These are phyloP conservation scores for Samsoniella hepiali DNA, from an alignment of 2,329 filamentous ascomycete species.

Conservation along the genomic window DNA sequence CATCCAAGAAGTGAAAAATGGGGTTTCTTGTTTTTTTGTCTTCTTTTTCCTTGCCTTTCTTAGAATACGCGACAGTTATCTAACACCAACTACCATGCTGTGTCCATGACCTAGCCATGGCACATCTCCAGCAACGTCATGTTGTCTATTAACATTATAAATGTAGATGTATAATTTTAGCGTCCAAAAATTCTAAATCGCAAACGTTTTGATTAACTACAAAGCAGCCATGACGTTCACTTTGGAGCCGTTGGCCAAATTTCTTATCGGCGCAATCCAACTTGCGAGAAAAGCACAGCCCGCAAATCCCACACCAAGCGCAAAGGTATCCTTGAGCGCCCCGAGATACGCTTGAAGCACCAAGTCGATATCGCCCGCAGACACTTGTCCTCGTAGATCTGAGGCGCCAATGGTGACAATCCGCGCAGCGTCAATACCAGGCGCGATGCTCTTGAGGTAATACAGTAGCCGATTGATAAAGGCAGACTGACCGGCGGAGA, in stretches of 20 bases:
- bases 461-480: slow-evolving; percentile 4
- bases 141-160: background rate
- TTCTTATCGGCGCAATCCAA: slow-evolving; percentile 3
- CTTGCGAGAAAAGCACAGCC: slow-evolving; percentile 13
- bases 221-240: background rate
- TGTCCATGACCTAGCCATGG: background rate
- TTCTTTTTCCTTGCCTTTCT: no score
- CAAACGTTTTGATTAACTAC: background rate
- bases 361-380: background rate
- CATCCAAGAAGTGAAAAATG: no score
- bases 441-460: background rate
- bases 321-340: slow-evolving; percentile 3
- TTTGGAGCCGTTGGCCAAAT: background rate
- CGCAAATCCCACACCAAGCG: slow-evolving; percentile 1
- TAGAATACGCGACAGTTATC: no score
- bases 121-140: background rate
- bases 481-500: slow-evolving; percentile 5
- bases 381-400: background rate
- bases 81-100: background rate
- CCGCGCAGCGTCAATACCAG: background rate
- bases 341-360: slow-evolving; percentile 2
- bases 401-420: slow-evolving; percentile 6
- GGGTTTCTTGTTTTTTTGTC: no score
- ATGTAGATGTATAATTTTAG: no score
- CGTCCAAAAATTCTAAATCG: no score